A percentile compares a stretch with the other conserved stretches of the same genome.
These are phyloP conservation scores for Delonix regia DNA, from an alignment of 306 rosid genomes.

Conservation along the genomic window DNA sequence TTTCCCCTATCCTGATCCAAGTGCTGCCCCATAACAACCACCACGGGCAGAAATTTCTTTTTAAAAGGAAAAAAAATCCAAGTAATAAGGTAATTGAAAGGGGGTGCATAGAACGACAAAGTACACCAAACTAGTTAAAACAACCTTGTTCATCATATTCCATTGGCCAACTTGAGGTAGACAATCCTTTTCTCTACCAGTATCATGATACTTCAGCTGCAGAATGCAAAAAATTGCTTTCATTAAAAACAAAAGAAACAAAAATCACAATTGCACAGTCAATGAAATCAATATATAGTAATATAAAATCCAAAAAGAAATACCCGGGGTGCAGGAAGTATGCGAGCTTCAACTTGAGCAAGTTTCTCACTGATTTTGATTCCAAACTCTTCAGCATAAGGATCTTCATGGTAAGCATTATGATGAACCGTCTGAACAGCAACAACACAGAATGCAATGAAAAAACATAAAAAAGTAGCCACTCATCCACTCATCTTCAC, in stretches of 20 bases:
- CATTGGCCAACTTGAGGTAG: constrained; percentile 98
- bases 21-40: too few species aligned
- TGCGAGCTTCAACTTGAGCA: constrained; percentile 98
- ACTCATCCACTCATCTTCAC: background rate
- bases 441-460: background rate
- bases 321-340: constrained; percentile 97
- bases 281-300: background rate
- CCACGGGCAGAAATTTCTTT: background rate
- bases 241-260: background rate
- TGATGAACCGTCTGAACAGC: constrained; percentile 76
- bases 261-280: background rate
- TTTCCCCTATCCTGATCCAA: background rate
- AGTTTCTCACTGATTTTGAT: constrained; percentile 86
- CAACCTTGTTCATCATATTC: constrained; percentile 99
- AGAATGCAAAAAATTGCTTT: background rate
- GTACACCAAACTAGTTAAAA: background rate
- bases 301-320: background rate
- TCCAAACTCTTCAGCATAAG: constrained; percentile 90
- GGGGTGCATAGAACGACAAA: background rate
- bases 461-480: background rate
- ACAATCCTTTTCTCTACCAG: constrained; percentile 94
- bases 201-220: constrained; percentile 93
- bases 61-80: background rate
- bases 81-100: background rate
- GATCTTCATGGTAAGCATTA: constrained; percentile 84